These are phyloP conservation scores for Fusarium sp. DNA, from an alignment of 2,329 filamentous ascomycete genomes.

Conservation along the genomic window DNA sequence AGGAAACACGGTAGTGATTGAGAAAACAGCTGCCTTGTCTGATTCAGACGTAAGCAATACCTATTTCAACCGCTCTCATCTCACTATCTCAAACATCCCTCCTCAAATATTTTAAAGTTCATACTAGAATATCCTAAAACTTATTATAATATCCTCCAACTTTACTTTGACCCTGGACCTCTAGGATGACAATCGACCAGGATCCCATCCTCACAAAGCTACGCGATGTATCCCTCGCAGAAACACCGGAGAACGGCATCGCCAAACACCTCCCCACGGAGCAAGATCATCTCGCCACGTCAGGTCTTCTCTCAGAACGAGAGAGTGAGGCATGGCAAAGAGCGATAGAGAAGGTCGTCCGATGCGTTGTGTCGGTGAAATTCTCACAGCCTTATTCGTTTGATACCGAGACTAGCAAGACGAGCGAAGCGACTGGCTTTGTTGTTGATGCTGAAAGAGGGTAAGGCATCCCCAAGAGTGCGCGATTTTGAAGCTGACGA, in stretches of 20 bases:
- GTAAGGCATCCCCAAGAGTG: background rate
- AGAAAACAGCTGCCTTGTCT: constrained; percentile 8
- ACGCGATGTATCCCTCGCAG: background rate
- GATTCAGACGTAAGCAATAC: constrained; percentile 10
- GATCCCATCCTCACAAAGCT: constrained; percentile 11
- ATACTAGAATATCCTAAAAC: no score
- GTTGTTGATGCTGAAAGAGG: constrained; percentile 27
- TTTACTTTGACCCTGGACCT: background rate
- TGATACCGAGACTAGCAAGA: constrained; percentile 91
- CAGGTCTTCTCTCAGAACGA: constrained; percentile 25
- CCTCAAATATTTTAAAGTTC: fast-evolving
- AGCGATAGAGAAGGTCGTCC: constrained; percentile 92
- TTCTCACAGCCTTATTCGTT: constrained; percentile 98
- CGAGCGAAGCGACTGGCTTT: constrained; percentile 91
- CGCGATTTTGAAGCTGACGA: background rate
- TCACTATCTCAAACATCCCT: background rate
- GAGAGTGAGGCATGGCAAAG: constrained; percentile 77
- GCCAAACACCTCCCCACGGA: background rate
- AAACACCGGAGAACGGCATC: background rate
- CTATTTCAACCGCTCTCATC: constrained; percentile 1
- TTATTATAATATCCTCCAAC: background rate
- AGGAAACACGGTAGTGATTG: background rate
- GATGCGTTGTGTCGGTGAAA: constrained; percentile 97
- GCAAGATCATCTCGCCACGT: background rate
- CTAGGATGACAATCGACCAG: constrained; percentile 27